A percentile compares a stretch with the other conserved stretches of the same genome.
phyloP scores from a whole-genome alignment of 768 basidiomycete genomes.

The Goffeauzyma gilvescens region DNA sequence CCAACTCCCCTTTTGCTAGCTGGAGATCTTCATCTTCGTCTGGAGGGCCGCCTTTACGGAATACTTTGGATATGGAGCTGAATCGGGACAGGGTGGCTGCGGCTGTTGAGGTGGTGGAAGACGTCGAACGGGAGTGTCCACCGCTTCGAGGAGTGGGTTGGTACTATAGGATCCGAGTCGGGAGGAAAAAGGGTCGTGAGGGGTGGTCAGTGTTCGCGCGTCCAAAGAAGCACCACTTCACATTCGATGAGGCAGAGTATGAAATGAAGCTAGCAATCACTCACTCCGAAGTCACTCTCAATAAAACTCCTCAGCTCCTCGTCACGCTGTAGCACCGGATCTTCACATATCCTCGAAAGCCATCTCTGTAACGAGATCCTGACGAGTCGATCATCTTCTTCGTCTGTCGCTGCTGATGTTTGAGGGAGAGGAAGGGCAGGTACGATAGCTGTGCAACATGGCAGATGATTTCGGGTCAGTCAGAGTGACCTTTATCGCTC shows the following conservation, averaged over 20 bases:
- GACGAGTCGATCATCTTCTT: constrained; percentile 87
- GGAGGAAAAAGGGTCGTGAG: no score
- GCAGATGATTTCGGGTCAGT: neutral
- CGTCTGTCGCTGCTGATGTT: constrained; percentile 89
- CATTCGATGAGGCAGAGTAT: no score
- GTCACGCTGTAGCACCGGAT: constrained; percentile 66
- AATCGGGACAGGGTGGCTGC: constrained; percentile 12
- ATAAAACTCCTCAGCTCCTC: constrained; percentile 89
- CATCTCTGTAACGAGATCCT: constrained; percentile 88
- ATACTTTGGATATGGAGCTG: constrained; percentile 25
- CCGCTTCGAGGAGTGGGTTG: constrained; percentile 38
- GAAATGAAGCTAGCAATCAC: no score
- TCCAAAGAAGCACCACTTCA: no score
- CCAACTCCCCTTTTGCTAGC: constrained; percentile 72
- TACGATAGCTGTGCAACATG: constrained; percentile 43
- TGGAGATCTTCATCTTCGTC: constrained; percentile 91
- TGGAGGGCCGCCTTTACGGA: constrained; percentile 45
- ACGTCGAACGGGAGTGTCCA: constrained; percentile 10
- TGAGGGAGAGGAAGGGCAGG: constrained; percentile 90
- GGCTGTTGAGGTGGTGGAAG: constrained; percentile 19
- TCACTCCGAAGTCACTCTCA: constrained; percentile 81
- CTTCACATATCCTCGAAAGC: constrained; percentile 81
- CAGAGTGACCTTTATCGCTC: neutral
- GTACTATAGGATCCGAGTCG: no score
- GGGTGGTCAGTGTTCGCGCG: no score